A percentile compares a stretch with the other conserved stretches of the same genome.
Evolutionary conservation across 176 grass and related monocot genomes (phyloP).

Genomic region (Carex kokanica): DNA sequence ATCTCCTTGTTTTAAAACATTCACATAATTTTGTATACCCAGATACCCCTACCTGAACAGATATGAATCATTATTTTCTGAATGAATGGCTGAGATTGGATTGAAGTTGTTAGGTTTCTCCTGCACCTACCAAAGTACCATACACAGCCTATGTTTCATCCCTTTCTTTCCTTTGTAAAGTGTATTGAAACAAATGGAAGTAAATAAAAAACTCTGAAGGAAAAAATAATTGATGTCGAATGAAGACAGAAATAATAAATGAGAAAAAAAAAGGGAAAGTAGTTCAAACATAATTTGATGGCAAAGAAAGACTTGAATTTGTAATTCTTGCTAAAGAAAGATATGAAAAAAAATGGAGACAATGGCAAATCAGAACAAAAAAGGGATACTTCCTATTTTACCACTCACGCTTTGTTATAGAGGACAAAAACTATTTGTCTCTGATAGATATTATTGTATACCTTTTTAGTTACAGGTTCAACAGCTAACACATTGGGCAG

Average conservation of each 20-base stretch:
- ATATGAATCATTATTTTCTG: background rate
- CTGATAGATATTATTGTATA: background rate
- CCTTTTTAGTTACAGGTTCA: background rate
- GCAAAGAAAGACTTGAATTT: background rate
- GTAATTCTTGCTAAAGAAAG: background rate
- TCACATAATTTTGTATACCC: background rate
- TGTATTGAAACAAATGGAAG: background rate
- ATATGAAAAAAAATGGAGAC: background rate
- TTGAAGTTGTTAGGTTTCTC: background rate
- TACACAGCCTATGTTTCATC: background rate
- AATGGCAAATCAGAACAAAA: background rate
- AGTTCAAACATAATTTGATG: constrained; percentile 10
- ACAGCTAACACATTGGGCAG: background rate
- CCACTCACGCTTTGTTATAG: background rate
- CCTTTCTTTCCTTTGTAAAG: background rate
- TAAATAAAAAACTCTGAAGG: background rate
- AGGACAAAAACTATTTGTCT: background rate
- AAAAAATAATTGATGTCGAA: background rate
- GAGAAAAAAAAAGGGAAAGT: background rate
- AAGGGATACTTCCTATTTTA: background rate
- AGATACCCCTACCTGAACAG: background rate
- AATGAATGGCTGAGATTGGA: background rate
- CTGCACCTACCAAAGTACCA: background rate
- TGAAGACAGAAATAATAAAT: background rate
- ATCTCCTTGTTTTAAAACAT: background rate